These are phyloP conservation scores for Coemansia sp. DNA, from an alignment of 192 early-diverging fungal genomes.

Conservation along the genomic window DNA sequence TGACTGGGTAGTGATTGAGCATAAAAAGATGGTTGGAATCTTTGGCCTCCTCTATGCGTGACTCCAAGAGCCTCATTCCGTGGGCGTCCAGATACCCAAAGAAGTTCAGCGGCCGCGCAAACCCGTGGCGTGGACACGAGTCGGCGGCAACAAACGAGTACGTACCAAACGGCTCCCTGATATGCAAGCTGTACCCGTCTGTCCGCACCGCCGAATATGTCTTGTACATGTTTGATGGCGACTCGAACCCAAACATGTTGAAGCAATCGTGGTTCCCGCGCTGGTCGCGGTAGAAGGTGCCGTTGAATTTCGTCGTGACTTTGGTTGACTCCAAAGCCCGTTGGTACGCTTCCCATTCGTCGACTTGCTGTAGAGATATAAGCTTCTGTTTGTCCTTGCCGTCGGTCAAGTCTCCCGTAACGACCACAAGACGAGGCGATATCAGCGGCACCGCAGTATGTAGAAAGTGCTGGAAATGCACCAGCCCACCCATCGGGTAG, in stretches of 20 bases:
- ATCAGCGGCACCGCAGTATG: slow-evolving; percentile 72
- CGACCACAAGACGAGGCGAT: slow-evolving; percentile 74
- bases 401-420: slow-evolving; percentile 89
- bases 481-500: slow-evolving; percentile 61
- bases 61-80: slow-evolving; percentile 72
- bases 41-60: slow-evolving; percentile 55
- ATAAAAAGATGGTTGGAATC: slow-evolving; percentile 57
- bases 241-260: slow-evolving; percentile 65
- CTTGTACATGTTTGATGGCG: slow-evolving; percentile 63
- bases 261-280: slow-evolving; percentile 97
- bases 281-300: slow-evolving; percentile 77
- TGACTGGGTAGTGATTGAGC: slow-evolving; percentile 75
- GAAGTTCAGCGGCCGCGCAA: slow-evolving; percentile 84
- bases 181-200: slow-evolving; percentile 58
- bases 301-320: slow-evolving; percentile 53
- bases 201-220: slow-evolving; percentile 56
- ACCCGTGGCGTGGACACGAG: slow-evolving; percentile 73
- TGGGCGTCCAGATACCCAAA: slow-evolving; percentile 77
- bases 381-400: slow-evolving; percentile 70
- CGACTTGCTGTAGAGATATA: slow-evolving; percentile 69
- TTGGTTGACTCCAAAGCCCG: slow-evolving; percentile 58
- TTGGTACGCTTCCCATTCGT: slow-evolving; percentile 82
- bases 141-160: slow-evolving; percentile 86
- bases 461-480: slow-evolving; percentile 77
- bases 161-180: slow-evolving; percentile 67